Evolutionary conservation across 345 rosid species (phyloP), one percentile per base, ranked within the genome.

Genomic region (Salix koriyanagi): DNA sequence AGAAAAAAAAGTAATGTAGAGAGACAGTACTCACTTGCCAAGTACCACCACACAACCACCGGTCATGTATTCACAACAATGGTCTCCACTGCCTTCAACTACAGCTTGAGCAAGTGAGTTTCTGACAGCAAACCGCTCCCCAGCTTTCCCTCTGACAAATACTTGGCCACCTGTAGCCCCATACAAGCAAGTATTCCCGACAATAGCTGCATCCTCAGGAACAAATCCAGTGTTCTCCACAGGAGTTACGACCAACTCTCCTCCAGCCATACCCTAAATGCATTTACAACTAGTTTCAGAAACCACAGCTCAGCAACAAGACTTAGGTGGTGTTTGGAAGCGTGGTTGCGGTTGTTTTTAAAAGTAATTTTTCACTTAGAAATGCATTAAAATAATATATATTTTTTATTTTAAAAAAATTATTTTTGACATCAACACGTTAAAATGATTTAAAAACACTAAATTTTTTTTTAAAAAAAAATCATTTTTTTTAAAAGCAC

Each of bases 21-120:
- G 75, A 71, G 65, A 69, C 56, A 79, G 50, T 60, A 84, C 99
- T 92, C 78, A 96, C 99, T 96, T 96, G 84, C 99, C 99, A 75
- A 96, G 94, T 28, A 93, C 88, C 19, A 93, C 94, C 32, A 96
- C 96, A 74, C 98, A 93, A 48, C 99, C 99, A 73, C 98, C 99
- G 75, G 99, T 96, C 99, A 96, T 93, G 86, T 96, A 96, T 84
- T 96, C 98, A 64, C 98, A 96, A 72, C 95, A 96, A 77, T 96
- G 99, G 76, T 96, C 98, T 58, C 99, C 98, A 68, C 95, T 92
- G 75, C 99, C 99, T 91, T 96, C 99, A 83, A 96, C 99, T 34
- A 96, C 99, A 23, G 99, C 98, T 83, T 93, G 83, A 83, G 95
- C 97, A 32, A 96, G 99, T 46, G 99, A 96, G 85, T 96, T 96